Conservation (phyloP, 2,329 filamentous ascomycete species). For the Diaporthe citri region DNA sequence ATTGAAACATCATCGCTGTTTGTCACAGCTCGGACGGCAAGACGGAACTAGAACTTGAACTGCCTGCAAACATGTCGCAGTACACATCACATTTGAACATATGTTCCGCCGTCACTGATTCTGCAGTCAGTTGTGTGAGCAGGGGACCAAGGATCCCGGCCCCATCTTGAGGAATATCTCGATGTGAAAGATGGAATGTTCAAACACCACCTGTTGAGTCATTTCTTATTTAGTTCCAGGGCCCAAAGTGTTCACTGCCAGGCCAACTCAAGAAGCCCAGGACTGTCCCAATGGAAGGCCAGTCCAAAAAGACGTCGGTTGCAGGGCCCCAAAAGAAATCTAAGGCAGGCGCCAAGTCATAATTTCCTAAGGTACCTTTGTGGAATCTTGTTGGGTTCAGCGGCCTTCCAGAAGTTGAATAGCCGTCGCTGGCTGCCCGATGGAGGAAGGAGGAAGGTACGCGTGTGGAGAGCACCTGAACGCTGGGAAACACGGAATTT, state of each 20-base stretch:
- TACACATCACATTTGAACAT: not conserved
- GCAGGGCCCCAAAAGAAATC: not conserved
- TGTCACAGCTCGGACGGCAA: too few relatives aligned
- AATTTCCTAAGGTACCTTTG: not conserved
- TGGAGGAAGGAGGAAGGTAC: not conserved
- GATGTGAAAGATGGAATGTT: not conserved
- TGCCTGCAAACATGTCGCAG: too few relatives aligned
- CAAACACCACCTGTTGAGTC: too few relatives aligned
- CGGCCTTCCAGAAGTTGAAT: not conserved
- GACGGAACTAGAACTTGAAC: too few relatives aligned
- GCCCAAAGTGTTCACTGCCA: too few relatives aligned
- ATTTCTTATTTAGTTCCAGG: too few relatives aligned
- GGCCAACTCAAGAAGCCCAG: too few relatives aligned
- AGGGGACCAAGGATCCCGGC: not conserved
- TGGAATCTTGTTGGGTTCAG: not conserved
- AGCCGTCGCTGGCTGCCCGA: not conserved
- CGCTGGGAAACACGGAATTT: not conserved
- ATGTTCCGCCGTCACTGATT: not conserved
- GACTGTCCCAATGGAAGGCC: not conserved
- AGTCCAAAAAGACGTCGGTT: not conserved
- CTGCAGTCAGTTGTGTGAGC: not conserved
- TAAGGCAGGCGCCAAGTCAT: not conserved
- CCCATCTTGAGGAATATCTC: not conserved
- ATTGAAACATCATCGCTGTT: too few relatives aligned
- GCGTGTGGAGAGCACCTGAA: not conserved